Evolutionary conservation across 163 green algal species (phyloP), one percentile per base, ranked within the genome.

Genomic region (Chlorella variabilis): DNA sequence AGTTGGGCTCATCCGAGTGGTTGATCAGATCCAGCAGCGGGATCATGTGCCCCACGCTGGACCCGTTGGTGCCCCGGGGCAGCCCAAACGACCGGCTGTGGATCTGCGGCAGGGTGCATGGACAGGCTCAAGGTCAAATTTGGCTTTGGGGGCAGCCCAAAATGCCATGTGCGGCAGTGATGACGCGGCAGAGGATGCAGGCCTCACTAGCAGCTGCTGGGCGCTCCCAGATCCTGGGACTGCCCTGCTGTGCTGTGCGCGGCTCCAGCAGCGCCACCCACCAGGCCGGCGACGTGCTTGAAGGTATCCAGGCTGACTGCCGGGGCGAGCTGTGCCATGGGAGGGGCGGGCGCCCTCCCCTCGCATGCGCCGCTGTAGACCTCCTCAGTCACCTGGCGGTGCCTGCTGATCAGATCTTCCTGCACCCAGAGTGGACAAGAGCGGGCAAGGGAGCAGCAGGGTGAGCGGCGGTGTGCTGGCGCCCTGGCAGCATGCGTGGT

Each of bases 11-110:
- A 45, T 83, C 78, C 17, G 8, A 3, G 33, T 83, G 78, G n/a
- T 83, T 83, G 54, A 83, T 61, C 31, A 83, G 68, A 18, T 83
- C 78, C 18, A 70, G 13, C 21, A 83, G 13, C 3, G 78, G 78
- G 7, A 80, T 62, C 73, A 80, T n/a, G 56, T 58, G 54, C 27
- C 7, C 20, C 31, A 36, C 0, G 3, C 0, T 4, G 33, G 41
- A 39, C 27, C 18, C 27, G 25, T 70, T 29, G 23, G 51, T 42
- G 27, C 65, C 56, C 2, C 56, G 36, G 15, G 65, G 48, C 2
- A 80, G 48, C 25, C 73, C 38, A 42, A 80, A 80, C 36, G 65
- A 80, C 27, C 73, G 73, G 38, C 56, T 61, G 73, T 62, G 51
- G 17, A 80, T 17, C 54, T 70, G n/a, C 56, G 45, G 15, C 1